Evolutionary conservation across 2,329 filamentous ascomycete genomes (phyloP).

Genomic region (Tolypocladium inflatum): DNA sequence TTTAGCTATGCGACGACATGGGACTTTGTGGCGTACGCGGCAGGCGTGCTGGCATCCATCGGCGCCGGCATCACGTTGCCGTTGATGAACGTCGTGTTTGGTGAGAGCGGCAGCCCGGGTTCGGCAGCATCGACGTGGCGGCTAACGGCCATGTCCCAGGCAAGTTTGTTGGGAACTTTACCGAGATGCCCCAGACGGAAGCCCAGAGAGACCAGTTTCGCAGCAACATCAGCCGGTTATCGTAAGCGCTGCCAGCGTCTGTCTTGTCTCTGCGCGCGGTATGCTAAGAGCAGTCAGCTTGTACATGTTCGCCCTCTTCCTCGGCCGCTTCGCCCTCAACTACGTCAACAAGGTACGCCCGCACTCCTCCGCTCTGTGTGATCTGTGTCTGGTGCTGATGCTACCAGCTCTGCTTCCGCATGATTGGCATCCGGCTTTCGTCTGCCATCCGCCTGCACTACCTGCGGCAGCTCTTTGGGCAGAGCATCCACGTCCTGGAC

Average conservation of each 20-base stretch:
- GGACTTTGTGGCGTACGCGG: slow-evolving; percentile 39
- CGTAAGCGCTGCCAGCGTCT: slow-evolving; percentile 20
- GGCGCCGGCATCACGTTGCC: slow-evolving; percentile 46
- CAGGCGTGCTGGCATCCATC: slow-evolving; percentile 37
- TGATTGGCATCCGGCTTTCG: slow-evolving; percentile 53
- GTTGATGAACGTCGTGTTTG: slow-evolving; percentile 51
- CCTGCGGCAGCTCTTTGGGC: slow-evolving; percentile 51
- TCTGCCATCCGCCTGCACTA: slow-evolving; percentile 55
- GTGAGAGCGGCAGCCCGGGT: slow-evolving; percentile 16
- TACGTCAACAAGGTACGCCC: slow-evolving; percentile 46
- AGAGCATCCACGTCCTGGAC: slow-evolving; percentile 60
- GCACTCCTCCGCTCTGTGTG: not conserved
- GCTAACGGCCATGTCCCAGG: slow-evolving; percentile 16
- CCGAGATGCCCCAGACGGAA: slow-evolving; percentile 21
- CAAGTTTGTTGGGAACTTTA: slow-evolving; percentile 39
- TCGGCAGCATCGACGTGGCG: not conserved
- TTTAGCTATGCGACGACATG: slow-evolving; percentile 45
- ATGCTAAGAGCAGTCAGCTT: slow-evolving; percentile 30
- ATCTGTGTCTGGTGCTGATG: not conserved
- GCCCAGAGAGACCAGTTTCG: slow-evolving; percentile 28
- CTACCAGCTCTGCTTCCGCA: slow-evolving; percentile 44
- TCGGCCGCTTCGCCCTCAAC: slow-evolving; percentile 53
- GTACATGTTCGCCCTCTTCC: slow-evolving; percentile 62
- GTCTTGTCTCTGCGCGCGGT: too few species aligned
- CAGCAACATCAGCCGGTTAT: slow-evolving; percentile 30